These are phyloP conservation scores for Albugo laibachii DNA, from an alignment of 352 stramenopile genomes.

Conservation along the genomic window DNA sequence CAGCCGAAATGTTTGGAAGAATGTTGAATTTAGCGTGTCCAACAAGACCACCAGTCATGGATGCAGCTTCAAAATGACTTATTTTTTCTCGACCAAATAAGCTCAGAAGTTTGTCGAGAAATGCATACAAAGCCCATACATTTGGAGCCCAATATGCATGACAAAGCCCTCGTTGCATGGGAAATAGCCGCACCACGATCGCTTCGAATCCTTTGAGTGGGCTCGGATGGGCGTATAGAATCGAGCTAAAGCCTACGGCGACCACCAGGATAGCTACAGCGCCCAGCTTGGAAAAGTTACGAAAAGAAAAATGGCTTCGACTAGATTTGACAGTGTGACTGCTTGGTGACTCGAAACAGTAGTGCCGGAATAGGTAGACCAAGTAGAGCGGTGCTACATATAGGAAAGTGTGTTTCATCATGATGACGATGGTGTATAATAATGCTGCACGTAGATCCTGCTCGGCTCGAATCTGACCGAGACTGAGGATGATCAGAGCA, in stretches of 20 bases:
- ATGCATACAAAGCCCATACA: conserved; percentile 92
- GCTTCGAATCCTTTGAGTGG: conserved; percentile 46
- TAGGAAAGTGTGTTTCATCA: conserved; percentile 97
- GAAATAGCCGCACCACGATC: conserved; percentile 88
- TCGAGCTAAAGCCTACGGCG: conserved; percentile 52
- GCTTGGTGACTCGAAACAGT: conserved; percentile 44
- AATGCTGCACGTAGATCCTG: conserved; percentile 75
- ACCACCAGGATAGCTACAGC: conserved; percentile 73
- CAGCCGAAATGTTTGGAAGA: conserved; percentile 38
- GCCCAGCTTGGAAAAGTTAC: conserved; percentile 66
- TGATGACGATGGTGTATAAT: conserved; percentile 85
- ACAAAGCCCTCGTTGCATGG: conserved; percentile 89
- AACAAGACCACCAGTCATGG: conserved; percentile 74
- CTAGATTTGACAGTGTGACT: conserved; percentile 22
- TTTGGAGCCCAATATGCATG: conserved; percentile 99
- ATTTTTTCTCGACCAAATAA: conserved; percentile 13
- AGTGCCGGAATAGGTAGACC: conserved; percentile 85
- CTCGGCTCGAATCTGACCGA: conserved; percentile 58
- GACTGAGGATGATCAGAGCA: conserved; percentile 83
- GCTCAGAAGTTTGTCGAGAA: conserved; percentile 71
- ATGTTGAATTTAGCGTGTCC: conserved; percentile 62
- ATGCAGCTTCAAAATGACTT: conserved; percentile 14
- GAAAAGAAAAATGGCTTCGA: conserved; percentile 20
- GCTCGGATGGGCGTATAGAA: conserved; percentile 29
- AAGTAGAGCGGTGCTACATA: conserved; percentile 92